A percentile compares a stretch with the other conserved stretches of the same genome.
Evolutionary conservation across 2,329 filamentous ascomycete genomes (phyloP).

Genomic region (Reticulascus tulasneorum): DNA sequence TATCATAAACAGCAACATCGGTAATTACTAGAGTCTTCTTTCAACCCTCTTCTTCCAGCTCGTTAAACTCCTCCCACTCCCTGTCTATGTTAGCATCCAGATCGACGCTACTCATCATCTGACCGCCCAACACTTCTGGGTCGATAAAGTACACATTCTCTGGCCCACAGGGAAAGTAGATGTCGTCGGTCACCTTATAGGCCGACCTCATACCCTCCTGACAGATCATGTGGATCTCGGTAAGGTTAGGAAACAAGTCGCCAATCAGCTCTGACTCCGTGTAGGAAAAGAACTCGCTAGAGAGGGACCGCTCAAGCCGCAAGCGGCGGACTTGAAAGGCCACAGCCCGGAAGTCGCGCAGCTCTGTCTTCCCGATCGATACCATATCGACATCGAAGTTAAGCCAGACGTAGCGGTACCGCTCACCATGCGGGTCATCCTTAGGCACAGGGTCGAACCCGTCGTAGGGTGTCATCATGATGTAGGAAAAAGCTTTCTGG

Average conservation of each 20-base stretch:
- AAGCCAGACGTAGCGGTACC: constrained; percentile 2
- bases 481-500: neutral
- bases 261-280: neutral
- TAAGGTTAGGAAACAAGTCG: neutral
- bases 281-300: neutral
- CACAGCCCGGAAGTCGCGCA: neutral
- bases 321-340: neutral
- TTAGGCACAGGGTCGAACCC: neutral
- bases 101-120: constrained; percentile 1
- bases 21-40: neutral
- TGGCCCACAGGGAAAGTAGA: neutral
- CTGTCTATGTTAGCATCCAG: neutral
- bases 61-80: neutral
- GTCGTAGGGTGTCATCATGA: neutral
- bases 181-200: neutral
- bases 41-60: neutral
- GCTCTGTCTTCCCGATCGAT: neutral
- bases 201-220: neutral
- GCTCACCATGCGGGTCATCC: neutral
- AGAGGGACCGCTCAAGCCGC: neutral
- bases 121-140: neutral
- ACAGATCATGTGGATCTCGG: neutral
- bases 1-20: neutral
- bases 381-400: constrained; percentile 3
- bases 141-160: constrained; percentile 1